A percentile compares a stretch with the other conserved stretches of the same genome.
Evolutionary conservation across 306 rosid genomes (phyloP).

Genomic region (Luffa aegyptiaca): DNA sequence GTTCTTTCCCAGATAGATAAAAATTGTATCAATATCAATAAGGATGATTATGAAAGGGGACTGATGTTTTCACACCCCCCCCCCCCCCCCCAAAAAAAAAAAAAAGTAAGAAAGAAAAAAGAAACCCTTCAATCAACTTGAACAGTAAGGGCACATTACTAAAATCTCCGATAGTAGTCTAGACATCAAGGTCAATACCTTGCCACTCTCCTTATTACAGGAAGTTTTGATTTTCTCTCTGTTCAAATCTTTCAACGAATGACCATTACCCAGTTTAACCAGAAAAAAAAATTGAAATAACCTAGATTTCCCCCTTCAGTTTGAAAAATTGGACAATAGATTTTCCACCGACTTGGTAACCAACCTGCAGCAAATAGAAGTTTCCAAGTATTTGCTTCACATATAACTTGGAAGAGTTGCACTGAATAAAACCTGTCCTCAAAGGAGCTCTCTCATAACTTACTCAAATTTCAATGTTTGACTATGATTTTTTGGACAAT

Average conservation of each 20-base stretch:
- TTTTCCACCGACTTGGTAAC: neutral
- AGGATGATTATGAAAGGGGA: neutral
- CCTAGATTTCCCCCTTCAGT: neutral
- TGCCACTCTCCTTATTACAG: neutral
- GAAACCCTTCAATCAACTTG: neutral
- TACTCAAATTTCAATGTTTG: neutral
- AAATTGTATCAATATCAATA: neutral
- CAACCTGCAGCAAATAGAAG: neutral
- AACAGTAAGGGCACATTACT: neutral
- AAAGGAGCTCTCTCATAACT: neutral
- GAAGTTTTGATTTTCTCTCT: neutral
- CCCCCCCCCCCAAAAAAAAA: neutral
- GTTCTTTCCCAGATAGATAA: neutral
- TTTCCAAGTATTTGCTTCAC: neutral
- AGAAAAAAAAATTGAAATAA: neutral
- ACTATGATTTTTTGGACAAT: conserved; percentile 13
- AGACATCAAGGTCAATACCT: neutral
- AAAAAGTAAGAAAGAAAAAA: neutral
- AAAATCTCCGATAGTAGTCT: neutral
- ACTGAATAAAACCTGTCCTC: neutral
- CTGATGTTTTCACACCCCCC: neutral
- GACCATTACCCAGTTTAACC: neutral
- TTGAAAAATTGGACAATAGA: neutral
- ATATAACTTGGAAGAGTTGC: neutral
- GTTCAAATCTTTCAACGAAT: neutral